Percentiles rank a stretch among this genome's conserved stretches.
These are phyloP conservation scores for Brassica juncea DNA, from an alignment of 345 rosid genomes.

Conservation along the genomic window DNA sequence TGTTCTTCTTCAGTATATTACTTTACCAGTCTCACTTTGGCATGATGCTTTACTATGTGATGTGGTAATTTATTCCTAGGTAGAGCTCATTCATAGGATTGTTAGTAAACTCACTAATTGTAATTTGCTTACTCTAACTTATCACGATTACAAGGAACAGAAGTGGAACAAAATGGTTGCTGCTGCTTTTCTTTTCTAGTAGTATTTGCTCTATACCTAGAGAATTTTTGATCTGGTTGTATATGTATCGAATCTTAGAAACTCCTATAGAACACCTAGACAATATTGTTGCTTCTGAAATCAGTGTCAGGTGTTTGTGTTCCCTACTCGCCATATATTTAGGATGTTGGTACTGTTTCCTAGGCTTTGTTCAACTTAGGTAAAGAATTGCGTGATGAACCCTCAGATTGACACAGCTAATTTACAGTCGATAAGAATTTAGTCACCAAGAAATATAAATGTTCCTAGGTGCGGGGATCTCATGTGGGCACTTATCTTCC, in stretches of 20 bases:
- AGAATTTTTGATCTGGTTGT: conserved; percentile 15
- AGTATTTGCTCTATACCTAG: conserved; percentile 7
- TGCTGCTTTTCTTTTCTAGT: conserved; percentile 16
- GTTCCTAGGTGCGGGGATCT: conserved; percentile 80
- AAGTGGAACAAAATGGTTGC: conserved; percentile 13
- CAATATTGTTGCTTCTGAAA: conserved; percentile 5
- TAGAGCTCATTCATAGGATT: conserved; percentile 25
- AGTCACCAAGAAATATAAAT: conserved; percentile 13
- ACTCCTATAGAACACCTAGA: neutral
- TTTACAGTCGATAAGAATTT: neutral
- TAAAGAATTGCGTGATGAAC: conserved; percentile 9
- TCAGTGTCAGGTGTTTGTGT: conserved; percentile 17
- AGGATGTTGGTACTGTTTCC: conserved; percentile 16
- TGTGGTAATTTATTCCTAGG: conserved; percentile 18
- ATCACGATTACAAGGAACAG: neutral
- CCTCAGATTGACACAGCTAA: conserved; percentile 1
- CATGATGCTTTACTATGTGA: conserved; percentile 16
- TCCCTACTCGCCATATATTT: conserved; percentile 17
- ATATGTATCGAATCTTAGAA: conserved; percentile 11
- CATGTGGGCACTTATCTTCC: conserved; percentile 96
- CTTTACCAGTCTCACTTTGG: conserved; percentile 9
- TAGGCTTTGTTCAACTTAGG: conserved; percentile 6
- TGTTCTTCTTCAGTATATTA: conserved; percentile 2
- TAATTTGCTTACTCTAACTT: neutral
- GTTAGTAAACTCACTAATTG: conserved; percentile 16